A percentile compares a stretch with the other conserved stretches of the same genome.
These are phyloP conservation scores for Zymoseptoria pseudotritici DNA, from an alignment of 2,329 filamentous ascomycete species.

Conservation along the genomic window DNA sequence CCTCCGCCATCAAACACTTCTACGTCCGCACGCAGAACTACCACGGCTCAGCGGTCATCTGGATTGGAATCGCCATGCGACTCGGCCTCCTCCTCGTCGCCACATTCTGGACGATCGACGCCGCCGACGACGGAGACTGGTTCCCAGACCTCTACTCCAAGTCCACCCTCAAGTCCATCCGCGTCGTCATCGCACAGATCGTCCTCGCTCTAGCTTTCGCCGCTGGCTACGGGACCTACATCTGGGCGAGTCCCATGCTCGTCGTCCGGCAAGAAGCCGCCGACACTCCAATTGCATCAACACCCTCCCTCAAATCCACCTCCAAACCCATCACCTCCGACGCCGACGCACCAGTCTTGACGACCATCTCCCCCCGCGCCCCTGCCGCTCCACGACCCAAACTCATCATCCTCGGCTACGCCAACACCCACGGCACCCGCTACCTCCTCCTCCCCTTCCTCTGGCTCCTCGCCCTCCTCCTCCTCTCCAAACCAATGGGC, in stretches of 20 bases:
- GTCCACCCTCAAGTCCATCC: constrained; percentile 61
- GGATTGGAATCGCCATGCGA: constrained; percentile 76
- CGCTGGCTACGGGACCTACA: constrained; percentile 76
- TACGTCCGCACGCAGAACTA: constrained; percentile 78
- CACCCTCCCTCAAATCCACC: constrained; percentile 7
- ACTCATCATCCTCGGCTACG: constrained; percentile 72
- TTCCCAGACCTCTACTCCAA: constrained; percentile 50
- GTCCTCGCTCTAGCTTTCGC: constrained; percentile 73
- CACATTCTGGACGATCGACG: constrained; percentile 80
- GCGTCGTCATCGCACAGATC: constrained; percentile 71
- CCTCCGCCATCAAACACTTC: constrained; percentile 70
- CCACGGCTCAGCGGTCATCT: constrained; percentile 74
- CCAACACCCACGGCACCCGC: constrained; percentile 84
- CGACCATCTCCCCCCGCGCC: constrained; percentile 26
- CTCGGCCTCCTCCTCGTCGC: constrained; percentile 67
- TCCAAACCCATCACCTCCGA: constrained; percentile 24
- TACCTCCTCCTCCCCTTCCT: constrained; percentile 80
- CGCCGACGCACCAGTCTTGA: constrained; percentile 30
- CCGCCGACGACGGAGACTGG: constrained; percentile 82
- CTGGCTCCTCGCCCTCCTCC: constrained; percentile 65
- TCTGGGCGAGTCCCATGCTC: constrained; percentile 79
- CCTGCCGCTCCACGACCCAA: constrained; percentile 26
- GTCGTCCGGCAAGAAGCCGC: constrained; percentile 51
- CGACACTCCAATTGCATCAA: constrained; percentile 8
- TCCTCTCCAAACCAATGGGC: constrained; percentile 93